A percentile compares a stretch with the other conserved stretches of the same genome.
Conservation (phyloP, 2,329 filamentous ascomycete species). For the Cadophora luteo-olivacea region DNA sequence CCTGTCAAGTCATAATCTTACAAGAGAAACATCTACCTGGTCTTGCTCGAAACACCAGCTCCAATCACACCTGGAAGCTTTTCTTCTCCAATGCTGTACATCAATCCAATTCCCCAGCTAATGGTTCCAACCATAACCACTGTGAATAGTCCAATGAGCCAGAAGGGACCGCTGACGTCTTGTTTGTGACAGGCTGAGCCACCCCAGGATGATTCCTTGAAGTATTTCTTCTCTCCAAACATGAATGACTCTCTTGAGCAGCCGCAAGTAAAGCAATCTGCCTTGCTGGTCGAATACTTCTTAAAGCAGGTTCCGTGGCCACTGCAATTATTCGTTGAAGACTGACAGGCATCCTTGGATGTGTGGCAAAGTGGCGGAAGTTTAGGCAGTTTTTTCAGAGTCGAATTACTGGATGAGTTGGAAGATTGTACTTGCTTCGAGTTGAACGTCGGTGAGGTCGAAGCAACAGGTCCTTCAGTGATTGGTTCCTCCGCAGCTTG, state of each 20-base stretch:
- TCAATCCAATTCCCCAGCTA: constrained; percentile 74
- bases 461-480: constrained; percentile 28
- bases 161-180: constrained; percentile 88
- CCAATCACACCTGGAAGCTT: constrained; percentile 93
- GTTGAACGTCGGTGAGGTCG: constrained; percentile 19
- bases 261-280: constrained; percentile 77
- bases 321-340: constrained; percentile 78
- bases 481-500: constrained; percentile 41
- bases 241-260: constrained; percentile 60
- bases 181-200: constrained; percentile 89
- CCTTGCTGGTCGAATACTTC: constrained; percentile 60
- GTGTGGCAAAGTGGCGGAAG: constrained; percentile 75
- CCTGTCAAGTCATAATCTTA: constrained; percentile 40
- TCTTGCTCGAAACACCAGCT: constrained; percentile 84
- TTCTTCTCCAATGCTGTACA: constrained; percentile 85
- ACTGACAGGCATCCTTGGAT: constrained; percentile 70
- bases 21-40: constrained; percentile 38
- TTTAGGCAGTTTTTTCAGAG: constrained; percentile 33
- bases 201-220: constrained; percentile 75
- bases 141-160: constrained; percentile 79
- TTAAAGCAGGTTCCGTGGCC: constrained; percentile 79
- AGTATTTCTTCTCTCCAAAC: constrained; percentile 52
- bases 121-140: constrained; percentile 73
- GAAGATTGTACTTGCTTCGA: constrained; percentile 29
- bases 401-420: constrained; percentile 32